Conservation (phyloP, 2,329 filamentous ascomycete species). For the Hirsutella thompsonii region DNA sequence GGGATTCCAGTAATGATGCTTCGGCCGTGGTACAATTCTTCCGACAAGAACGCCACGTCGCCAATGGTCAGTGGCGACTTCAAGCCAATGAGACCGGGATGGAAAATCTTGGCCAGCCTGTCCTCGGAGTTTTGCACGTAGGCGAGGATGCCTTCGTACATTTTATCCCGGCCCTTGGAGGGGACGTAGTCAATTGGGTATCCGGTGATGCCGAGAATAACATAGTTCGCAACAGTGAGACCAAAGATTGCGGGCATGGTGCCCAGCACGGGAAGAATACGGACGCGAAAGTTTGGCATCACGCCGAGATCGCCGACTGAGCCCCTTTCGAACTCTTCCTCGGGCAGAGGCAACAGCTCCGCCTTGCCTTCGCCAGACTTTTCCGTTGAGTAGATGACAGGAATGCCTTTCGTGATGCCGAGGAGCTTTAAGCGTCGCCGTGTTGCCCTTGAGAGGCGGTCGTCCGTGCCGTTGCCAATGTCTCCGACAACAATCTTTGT, state of each 20-base stretch:
- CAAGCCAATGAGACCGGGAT: slow-evolving; percentile 44
- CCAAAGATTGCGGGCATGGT: slow-evolving; percentile 98
- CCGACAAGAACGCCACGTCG: slow-evolving; percentile 78
- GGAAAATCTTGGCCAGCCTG: slow-evolving; percentile 43
- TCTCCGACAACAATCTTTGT: slow-evolving; percentile 84
- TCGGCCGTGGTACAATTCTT: slow-evolving; percentile 76
- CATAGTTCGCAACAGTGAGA: slow-evolving; percentile 80
- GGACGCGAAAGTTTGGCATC: slow-evolving; percentile 80
- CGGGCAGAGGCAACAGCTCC: slow-evolving; percentile 69
- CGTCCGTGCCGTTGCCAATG: slow-evolving; percentile 77
- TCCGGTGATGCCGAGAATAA: slow-evolving; percentile 67
- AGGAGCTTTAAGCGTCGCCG: slow-evolving; percentile 63
- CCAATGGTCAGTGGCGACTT: slow-evolving; percentile 65
- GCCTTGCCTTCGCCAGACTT: slow-evolving; percentile 85
- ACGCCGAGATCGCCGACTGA: slow-evolving; percentile 77
- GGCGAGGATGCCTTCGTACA: slow-evolving; percentile 76
- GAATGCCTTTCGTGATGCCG: slow-evolving; percentile 75
- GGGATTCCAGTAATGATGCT: slow-evolving; percentile 74
- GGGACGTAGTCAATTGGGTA: slow-evolving; percentile 80
- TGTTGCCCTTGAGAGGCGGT: slow-evolving; percentile 76
- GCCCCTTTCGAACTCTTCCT: slow-evolving; percentile 81
- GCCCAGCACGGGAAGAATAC: slow-evolving; percentile 88
- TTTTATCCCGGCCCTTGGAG: slow-evolving; percentile 73
- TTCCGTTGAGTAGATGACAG: slow-evolving; percentile 86
- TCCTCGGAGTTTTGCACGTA: slow-evolving; percentile 69